Evolutionary conservation across 1,139 yeast species (phyloP), one percentile per base, ranked within the genome.

Genomic region (Lodderomyces margitis): DNA sequence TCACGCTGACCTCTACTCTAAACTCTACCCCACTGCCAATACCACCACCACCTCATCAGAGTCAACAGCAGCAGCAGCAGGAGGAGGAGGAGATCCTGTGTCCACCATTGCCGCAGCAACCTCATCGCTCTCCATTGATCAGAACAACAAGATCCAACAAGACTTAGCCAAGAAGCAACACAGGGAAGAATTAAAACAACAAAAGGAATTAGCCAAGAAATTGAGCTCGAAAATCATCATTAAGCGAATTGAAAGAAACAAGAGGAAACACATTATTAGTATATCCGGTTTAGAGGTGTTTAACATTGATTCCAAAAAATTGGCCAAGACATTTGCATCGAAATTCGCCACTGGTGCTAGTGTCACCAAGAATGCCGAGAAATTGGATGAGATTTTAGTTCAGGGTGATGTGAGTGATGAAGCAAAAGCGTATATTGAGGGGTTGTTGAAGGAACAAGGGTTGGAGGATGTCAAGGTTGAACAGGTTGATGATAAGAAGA

Each of bases 341-440:
- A 88, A 87, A 62, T 92, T 91, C 60, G 98, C 98, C 17, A 91
- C 98, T 3, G 98, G 98, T 37, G 94, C 97, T 20, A 81, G 94
- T 35, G 96, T 91, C n/a, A 83, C 91, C 7, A 91, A 91, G 66
- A 85, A 83, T 49, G 92, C 83, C 9, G 98, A 91, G 53, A 91
- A 91, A 64, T 86, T 85, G 59, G 97, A 91, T 50, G 98, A 91
- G 58, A 81, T 91, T 44, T 78, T 88, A 48, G 85, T 91, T 45
- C 98, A 91, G 67, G 98, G 98, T 54, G 98, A 92, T 62, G 94
- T 91, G 37, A 85, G 91, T 49, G 96, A 89, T 52, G 96, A 86
- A 56, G 95, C 92, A 19, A 94, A 85, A 57, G 85, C 70, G 12
- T 87, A 85, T 56, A 78, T 91, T 46, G 80, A 75, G 43, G 79